Evolutionary conservation across 352 stramenopile species (phyloP), one percentile per base, ranked within the genome.

Genomic region (Globisporangium megalacanthum): DNA sequence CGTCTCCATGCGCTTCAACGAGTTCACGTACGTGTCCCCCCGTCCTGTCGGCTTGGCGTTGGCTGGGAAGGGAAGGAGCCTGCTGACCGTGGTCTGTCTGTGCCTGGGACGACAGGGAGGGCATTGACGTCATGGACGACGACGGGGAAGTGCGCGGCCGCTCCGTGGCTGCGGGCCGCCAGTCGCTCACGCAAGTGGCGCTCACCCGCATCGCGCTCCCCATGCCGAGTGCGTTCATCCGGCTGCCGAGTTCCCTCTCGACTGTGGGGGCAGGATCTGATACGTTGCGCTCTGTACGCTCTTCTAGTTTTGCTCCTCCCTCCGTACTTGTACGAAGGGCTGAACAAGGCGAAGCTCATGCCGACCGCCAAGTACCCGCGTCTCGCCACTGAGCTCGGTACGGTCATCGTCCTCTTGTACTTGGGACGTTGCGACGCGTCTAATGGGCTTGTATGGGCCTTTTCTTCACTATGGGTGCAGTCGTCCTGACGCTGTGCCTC

Each of bases 1-100:
- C 17, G 84, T 93, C n/a, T 90, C 83, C 0, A 93, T 93, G 81
- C 80, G 86, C n/a, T 85, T 89, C 53, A 91, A 89, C 49, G 86
- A 95, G 67, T 84, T 85, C 61, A 73, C 76, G 83, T 93, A 73
- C 56, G 80, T 76, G 14, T 22, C 33, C 29, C 39, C 49, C 49
- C 8, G n/a, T 31, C 49, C 13, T 52, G 13, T 49, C 25, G 8
- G 6, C 25, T 11, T 25, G 19, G 19, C 36, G 29, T 29, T 29
- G 25, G 25, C 25, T 29, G 25, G 25, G 25, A 29, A 29, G 25
- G 25, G 1, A 4, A 29, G n/a, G n/a, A n/a, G n/a, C n/a, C 25
- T 29, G 25, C 25, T 29, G 25, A 29, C 25, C 25, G 25, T 29
- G 25, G 25, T 4, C 25, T 29, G 25, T 29, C n/a, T n/a, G n/a